phyloP scores from a whole-genome alignment of 441 rosid species.

The Biscutella auriculata region DNA sequence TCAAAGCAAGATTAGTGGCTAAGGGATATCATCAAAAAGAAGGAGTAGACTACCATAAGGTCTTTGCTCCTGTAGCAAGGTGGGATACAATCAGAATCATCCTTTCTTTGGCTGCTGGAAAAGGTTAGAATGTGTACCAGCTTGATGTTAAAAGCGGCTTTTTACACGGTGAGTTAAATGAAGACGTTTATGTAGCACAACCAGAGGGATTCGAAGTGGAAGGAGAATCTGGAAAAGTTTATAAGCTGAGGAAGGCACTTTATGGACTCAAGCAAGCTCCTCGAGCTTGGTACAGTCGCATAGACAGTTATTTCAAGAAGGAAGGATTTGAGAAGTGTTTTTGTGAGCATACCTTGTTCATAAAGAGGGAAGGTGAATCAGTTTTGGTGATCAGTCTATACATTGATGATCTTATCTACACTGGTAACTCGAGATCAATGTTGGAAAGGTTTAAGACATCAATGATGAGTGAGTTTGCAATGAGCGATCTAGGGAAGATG shows the following conservation, averaged over 20 bases:
- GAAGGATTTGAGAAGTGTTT: neutral
- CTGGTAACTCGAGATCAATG: neutral
- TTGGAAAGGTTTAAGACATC: neutral
- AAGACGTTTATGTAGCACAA: neutral
- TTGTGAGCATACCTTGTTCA: neutral
- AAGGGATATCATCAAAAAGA: neutral
- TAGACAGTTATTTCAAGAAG: neutral
- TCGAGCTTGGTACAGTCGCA: neutral
- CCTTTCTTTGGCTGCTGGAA: neutral
- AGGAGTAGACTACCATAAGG: neutral
- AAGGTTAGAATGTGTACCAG: neutral
- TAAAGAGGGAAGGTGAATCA: neutral
- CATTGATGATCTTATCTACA: neutral
- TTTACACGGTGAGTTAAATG: neutral
- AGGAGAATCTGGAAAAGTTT: neutral
- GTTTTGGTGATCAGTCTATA: neutral
- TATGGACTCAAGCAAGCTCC: neutral
- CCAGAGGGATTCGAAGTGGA: neutral
- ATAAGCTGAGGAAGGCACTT: neutral
- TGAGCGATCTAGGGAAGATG: neutral
- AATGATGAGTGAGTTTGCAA: neutral
- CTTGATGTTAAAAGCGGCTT: neutral
- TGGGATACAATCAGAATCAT: neutral
- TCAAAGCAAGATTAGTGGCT: neutral
- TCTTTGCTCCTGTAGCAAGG: neutral